A percentile compares a stretch with the other conserved stretches of the same genome.
phyloP scores from a whole-genome alignment of 768 basidiomycete genomes.

The Pleurotus ostreatus region DNA sequence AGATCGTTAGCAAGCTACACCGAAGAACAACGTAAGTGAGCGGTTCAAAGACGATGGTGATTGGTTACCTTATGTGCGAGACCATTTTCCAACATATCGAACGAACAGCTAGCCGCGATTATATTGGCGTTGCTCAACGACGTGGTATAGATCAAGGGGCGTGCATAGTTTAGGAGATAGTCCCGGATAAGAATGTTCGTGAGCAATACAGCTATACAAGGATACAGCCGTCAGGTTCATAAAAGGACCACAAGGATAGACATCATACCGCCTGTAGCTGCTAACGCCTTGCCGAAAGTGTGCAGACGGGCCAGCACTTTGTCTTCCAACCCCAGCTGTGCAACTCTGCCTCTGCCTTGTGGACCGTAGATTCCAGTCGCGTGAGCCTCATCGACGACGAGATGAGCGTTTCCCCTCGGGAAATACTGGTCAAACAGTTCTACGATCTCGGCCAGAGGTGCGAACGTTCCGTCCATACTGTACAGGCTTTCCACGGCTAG shows the following conservation, averaged over 20 bases:
- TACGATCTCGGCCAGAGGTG: constrained; percentile 68
- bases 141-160: constrained; percentile 90
- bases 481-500: constrained; percentile 88
- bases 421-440: constrained; percentile 57
- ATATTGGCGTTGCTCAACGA: constrained; percentile 75
- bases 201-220: constrained; percentile 62
- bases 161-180: constrained; percentile 89
- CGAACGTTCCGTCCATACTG: constrained; percentile 94
- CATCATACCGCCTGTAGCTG: constrained; percentile 74
- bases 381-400: constrained; percentile 93
- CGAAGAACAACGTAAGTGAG: not conserved
- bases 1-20: constrained; percentile 32
- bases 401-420: constrained; percentile 58
- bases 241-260: not conserved
- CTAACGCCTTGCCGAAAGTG: constrained; percentile 93
- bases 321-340: constrained; percentile 62
- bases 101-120: constrained; percentile 69
- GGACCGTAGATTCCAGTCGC: constrained; percentile 87
- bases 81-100: constrained; percentile 73
- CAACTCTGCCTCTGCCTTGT: constrained; percentile 71
- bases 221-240: not conserved
- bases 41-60: not conserved
- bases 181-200: constrained; percentile 68
- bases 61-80: constrained; percentile 53
- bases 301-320: constrained; percentile 76